A percentile compares a stretch with the other conserved stretches of the same genome.
These are phyloP conservation scores for Erysimum cheiranthoides DNA, from an alignment of 345 rosid genomes.

Conservation along the genomic window DNA sequence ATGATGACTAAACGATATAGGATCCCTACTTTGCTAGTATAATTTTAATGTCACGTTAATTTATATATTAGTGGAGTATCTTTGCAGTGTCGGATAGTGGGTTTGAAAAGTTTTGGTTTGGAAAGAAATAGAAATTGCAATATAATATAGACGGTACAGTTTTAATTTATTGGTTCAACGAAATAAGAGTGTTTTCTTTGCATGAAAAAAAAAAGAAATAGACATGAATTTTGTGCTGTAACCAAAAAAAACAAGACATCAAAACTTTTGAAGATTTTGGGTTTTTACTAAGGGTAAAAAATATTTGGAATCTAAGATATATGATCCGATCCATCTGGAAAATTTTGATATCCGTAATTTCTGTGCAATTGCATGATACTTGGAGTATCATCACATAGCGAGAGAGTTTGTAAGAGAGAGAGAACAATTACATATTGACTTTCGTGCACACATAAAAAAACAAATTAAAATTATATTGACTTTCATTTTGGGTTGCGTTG, in stretches of 20 bases:
- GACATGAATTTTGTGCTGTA: not conserved
- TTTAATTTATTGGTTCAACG: not conserved
- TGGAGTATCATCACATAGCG: not conserved
- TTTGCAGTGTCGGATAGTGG: slow-evolving; percentile 52
- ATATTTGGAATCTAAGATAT: not conserved
- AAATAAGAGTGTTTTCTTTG: too few species aligned
- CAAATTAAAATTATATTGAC: too few species aligned
- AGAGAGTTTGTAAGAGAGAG: not conserved
- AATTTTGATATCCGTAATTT: not conserved
- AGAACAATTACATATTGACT: not conserved
- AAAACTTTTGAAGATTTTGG: not conserved
- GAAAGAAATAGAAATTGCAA: slow-evolving; percentile 28
- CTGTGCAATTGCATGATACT: not conserved
- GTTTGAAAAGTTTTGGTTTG: slow-evolving; percentile 41
- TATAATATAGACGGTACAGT: slow-evolving; percentile 19
- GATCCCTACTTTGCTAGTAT: slow-evolving; percentile 40
- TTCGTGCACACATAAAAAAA: too few species aligned
- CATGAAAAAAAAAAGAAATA: slow-evolving; percentile 1
- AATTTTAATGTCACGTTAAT: slow-evolving; percentile 12
- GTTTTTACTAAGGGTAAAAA: not conserved
- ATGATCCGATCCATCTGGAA: not conserved
- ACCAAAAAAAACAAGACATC: not conserved
- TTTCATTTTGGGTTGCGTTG: slow-evolving; percentile 5
- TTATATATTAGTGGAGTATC: slow-evolving; percentile 47
- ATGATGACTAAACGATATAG: slow-evolving; percentile 45